Evolutionary conservation across 176 grass and related monocot genomes (phyloP).

Genomic region (Panicum miliaceum): DNA sequence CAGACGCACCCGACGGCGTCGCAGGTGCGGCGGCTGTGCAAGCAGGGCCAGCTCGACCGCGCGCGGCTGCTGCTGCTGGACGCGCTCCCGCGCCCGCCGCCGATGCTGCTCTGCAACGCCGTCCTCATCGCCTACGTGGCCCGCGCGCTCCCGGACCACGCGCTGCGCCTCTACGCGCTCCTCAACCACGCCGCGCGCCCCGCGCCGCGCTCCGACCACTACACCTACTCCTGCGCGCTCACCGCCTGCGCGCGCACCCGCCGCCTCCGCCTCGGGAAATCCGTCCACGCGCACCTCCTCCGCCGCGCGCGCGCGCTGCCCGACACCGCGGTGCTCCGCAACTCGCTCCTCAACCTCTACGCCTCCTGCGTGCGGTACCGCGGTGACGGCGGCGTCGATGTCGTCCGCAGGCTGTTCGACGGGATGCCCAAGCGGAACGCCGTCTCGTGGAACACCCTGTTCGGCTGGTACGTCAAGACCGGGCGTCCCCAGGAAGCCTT

Average conservation of each 20-base stretch:
- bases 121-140: constrained; percentile 85
- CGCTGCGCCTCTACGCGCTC: constrained; percentile 80
- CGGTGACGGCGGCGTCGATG: constrained; percentile 24
- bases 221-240: constrained; percentile 91
- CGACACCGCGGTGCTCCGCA: constrained; percentile 65
- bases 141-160: constrained; percentile 69
- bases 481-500: constrained; percentile 52
- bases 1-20: constrained; percentile 40
- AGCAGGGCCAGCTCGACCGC: constrained; percentile 70
- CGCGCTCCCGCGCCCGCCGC: constrained; percentile 56
- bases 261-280: constrained; percentile 66
- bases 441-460: constrained; percentile 85
- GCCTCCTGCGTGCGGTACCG: constrained; percentile 39
- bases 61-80: constrained; percentile 71
- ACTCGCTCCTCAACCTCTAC: constrained; percentile 96
- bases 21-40: constrained; percentile 75
- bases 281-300: constrained; percentile 76
- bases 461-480: constrained; percentile 76
- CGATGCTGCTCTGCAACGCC: constrained; percentile 74
- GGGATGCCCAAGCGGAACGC: constrained; percentile 73
- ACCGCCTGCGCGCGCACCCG: constrained; percentile 77
- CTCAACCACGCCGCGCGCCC: constrained; percentile 55
- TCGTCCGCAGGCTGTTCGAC: constrained; percentile 69
- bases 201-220: constrained; percentile 63
- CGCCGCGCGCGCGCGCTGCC: constrained; percentile 54